phyloP scores from a whole-genome alignment of 768 basidiomycete species.

The Cyclocybe cylindracea region DNA sequence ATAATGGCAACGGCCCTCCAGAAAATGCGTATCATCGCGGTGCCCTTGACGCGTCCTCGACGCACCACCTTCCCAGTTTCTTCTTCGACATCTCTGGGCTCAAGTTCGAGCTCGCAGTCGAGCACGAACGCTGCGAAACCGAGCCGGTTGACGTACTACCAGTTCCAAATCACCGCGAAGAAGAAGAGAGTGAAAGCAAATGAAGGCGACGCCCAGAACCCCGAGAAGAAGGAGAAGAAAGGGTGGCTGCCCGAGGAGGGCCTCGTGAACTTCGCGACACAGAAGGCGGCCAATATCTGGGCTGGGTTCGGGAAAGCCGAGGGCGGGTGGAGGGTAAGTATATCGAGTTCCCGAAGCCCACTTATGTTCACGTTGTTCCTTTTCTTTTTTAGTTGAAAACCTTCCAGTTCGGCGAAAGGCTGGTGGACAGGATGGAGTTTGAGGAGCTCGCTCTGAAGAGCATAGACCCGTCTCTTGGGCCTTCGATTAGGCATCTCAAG shows the following conservation, averaged over 20 bases:
- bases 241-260: conserved; percentile 43
- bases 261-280: conserved; percentile 45
- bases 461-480: conserved; percentile 69
- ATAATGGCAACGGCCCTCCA: conserved; percentile 23
- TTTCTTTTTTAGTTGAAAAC: conserved; percentile 49
- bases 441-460: conserved; percentile 78
- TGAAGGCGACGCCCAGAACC: conserved; percentile 21
- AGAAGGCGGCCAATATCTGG: conserved; percentile 62
- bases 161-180: conserved; percentile 38
- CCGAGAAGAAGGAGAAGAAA: conserved; percentile 18
- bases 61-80: conserved; percentile 6
- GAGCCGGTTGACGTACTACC: conserved; percentile 40
- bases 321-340: conserved; percentile 72
- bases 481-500: conserved; percentile 37
- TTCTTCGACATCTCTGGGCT: background rate
- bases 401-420: conserved; percentile 64
- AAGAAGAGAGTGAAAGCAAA: conserved; percentile 9
- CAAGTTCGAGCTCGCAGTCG: too few relatives aligned
- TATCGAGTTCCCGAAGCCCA: conserved; percentile 1
- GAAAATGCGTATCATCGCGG: conserved; percentile 44
- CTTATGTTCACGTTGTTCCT: background rate
- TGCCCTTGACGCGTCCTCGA: conserved; percentile 40
- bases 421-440: conserved; percentile 74
- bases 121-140: conserved; percentile 6
- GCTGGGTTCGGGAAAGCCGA: conserved; percentile 67